phyloP scores from a whole-genome alignment of 148 eudicot species.

The Gaultheria prostrata region DNA sequence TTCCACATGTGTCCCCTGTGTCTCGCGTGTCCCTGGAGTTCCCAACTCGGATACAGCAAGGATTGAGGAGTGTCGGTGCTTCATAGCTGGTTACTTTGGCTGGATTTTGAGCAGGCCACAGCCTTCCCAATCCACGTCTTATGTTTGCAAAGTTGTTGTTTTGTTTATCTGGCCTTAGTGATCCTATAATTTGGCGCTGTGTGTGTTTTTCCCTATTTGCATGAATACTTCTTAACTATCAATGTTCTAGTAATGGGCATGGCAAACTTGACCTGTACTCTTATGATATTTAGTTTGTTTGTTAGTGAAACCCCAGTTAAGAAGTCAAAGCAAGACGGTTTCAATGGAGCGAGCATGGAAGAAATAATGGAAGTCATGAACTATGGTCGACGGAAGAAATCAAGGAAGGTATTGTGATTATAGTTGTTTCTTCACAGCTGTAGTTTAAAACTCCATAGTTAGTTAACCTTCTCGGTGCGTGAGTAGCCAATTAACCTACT shows the following conservation, averaged over 20 bases:
- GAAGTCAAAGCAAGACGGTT: constrained; percentile 49
- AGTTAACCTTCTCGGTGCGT: background rate
- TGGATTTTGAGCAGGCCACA: background rate
- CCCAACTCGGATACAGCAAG: background rate
- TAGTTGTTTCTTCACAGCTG: background rate
- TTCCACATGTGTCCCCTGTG: background rate
- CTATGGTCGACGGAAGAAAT: constrained; percentile 44
- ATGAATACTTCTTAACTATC: background rate
- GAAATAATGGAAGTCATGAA: constrained; percentile 70
- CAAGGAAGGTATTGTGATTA: constrained; percentile 51
- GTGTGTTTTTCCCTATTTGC: background rate
- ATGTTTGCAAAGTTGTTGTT: background rate
- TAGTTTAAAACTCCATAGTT: background rate
- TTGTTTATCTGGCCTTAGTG: background rate
- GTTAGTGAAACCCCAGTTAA: constrained; percentile 52
- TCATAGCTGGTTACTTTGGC: background rate
- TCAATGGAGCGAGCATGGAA: constrained; percentile 48
- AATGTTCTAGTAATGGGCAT: background rate
- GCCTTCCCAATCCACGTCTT: background rate
- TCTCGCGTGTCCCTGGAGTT: too few relatives aligned
- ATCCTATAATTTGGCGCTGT: background rate
- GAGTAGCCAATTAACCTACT: background rate
- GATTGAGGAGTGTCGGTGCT: background rate
- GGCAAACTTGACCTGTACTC: background rate
- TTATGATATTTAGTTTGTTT: constrained; percentile 14